Evolutionary conservation across 2,329 filamentous ascomycete genomes (phyloP).

Genomic region (Cucurbitaria berberidis): DNA sequence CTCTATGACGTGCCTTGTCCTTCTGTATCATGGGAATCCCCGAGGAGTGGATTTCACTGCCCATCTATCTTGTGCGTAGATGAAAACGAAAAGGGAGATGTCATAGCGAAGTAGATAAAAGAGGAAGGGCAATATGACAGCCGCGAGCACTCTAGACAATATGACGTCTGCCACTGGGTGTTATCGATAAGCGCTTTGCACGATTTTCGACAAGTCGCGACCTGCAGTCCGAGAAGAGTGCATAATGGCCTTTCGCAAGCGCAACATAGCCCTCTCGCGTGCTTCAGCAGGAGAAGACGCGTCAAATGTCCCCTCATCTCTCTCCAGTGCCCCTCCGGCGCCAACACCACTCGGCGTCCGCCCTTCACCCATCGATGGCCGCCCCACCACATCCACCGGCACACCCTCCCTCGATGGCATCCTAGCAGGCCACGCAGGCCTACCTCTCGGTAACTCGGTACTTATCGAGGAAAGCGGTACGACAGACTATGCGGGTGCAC

Average conservation of each 20-base stretch:
- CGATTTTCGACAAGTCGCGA: slow-evolving; percentile 15
- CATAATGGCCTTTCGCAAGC: slow-evolving; percentile 71
- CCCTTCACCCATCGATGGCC: slow-evolving; percentile 87
- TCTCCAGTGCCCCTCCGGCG: slow-evolving; percentile 18
- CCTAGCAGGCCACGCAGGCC: slow-evolving; percentile 83
- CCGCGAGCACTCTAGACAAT: not conserved
- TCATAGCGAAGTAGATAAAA: no score
- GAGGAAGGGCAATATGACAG: not conserved
- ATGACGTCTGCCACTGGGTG: not conserved
- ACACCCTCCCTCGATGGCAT: slow-evolving; percentile 83
- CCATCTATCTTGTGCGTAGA: no score
- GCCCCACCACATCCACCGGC: slow-evolving; percentile 88
- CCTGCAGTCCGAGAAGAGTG: not conserved
- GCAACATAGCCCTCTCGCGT: slow-evolving; percentile 64
- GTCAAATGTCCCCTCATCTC: slow-evolving; percentile 11
- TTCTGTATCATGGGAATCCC: no score
- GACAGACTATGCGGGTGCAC: slow-evolving; percentile 86
- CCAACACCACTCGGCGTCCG: slow-evolving; percentile 62
- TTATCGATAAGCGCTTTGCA: slow-evolving; percentile 5
- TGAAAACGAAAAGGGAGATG: no score
- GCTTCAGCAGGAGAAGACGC: slow-evolving; percentile 29
- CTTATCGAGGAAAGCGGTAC: slow-evolving; percentile 88
- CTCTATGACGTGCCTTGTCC: no score
- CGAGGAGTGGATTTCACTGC: no score
- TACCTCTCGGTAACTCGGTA: slow-evolving; percentile 80